Evolutionary conservation across 2,329 filamentous ascomycete genomes (phyloP).

Genomic region (Aureobasidium namibiae): DNA sequence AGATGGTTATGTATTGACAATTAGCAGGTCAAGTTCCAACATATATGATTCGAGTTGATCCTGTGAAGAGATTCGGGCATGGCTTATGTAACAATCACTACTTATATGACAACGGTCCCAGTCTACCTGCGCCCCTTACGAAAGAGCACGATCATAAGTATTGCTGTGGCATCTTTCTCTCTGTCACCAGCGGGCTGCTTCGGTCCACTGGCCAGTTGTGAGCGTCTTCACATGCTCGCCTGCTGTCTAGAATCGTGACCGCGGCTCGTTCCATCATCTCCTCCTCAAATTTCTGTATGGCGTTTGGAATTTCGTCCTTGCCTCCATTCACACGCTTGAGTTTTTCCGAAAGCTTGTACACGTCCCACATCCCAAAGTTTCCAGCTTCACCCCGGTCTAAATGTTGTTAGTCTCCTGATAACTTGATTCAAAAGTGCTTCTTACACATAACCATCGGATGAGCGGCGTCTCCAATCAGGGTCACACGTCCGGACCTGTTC

Average conservation of each 20-base stretch:
- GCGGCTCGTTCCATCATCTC: neutral
- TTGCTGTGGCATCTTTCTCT: neutral
- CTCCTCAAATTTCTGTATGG: neutral
- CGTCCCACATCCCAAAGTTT: neutral
- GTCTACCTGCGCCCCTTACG: neutral
- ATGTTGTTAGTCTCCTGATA: neutral
- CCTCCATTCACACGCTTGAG: neutral
- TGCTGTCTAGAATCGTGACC: neutral
- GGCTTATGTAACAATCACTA: too few relatives aligned
- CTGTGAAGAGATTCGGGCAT: too few relatives aligned
- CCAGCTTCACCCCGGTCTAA: neutral
- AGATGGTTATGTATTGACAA: too few relatives aligned
- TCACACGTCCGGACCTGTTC: neutral
- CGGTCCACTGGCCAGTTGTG: neutral
- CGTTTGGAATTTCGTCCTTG: neutral
- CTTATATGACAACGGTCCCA: neutral
- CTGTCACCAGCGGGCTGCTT: neutral
- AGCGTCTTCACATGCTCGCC: neutral
- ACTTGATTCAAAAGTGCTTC: neutral
- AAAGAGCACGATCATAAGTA: neutral
- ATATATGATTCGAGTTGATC: too few relatives aligned
- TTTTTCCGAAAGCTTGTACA: neutral
- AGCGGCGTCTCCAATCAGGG: neutral
- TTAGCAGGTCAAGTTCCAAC: too few relatives aligned
- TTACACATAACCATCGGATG: slow-evolving; percentile 1